Percentiles rank a stretch among this genome's conserved stretches.
Evolutionary conservation across 768 basidiomycete genomes (phyloP).

Genomic region (Trametopsis cervina): DNA sequence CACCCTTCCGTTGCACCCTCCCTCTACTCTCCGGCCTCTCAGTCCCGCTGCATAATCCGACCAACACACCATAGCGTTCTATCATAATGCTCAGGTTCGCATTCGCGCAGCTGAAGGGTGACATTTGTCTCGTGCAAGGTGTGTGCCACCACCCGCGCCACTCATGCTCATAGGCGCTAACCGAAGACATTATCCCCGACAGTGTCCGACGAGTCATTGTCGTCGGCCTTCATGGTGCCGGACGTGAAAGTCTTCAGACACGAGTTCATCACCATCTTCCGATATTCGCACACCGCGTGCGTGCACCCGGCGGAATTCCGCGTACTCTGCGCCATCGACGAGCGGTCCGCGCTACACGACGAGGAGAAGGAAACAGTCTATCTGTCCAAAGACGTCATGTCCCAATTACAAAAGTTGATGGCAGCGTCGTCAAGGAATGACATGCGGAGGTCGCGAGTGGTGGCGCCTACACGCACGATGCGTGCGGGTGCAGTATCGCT

Average conservation of each 20-base stretch:
- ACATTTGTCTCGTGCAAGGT: conserved; percentile 24
- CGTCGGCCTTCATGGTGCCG: conserved; percentile 1
- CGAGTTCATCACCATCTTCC: conserved; percentile 34
- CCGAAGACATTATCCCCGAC: too few species aligned
- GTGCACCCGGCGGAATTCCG: conserved; percentile 30
- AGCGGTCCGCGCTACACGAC: conserved; percentile 24
- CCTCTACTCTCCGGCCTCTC: not conserved
- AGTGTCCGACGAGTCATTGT: conserved; percentile 3
- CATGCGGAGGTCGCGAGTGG: conserved; percentile 1
- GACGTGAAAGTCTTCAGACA: conserved; percentile 25
- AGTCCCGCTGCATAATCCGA: not conserved
- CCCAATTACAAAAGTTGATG: conserved; percentile 25
- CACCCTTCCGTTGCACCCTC: too few species aligned
- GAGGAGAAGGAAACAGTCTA: conserved; percentile 30
- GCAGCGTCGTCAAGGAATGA: not conserved
- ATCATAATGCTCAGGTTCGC: conserved; percentile 14
- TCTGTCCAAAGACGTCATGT: conserved; percentile 28
- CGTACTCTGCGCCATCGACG: conserved; percentile 28
- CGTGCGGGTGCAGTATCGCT: not conserved
- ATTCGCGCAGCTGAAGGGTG: conserved; percentile 22
- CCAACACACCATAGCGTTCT: not conserved
- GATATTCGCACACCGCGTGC: conserved; percentile 27
- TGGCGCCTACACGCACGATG: not conserved
- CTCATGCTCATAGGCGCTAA: too few species aligned
- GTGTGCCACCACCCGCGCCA: conserved; percentile 2